Evolutionary conservation across 805 yeast species (phyloP), one percentile per base, ranked within the genome.

Genomic region (Teunomyces aglyptinius): DNA sequence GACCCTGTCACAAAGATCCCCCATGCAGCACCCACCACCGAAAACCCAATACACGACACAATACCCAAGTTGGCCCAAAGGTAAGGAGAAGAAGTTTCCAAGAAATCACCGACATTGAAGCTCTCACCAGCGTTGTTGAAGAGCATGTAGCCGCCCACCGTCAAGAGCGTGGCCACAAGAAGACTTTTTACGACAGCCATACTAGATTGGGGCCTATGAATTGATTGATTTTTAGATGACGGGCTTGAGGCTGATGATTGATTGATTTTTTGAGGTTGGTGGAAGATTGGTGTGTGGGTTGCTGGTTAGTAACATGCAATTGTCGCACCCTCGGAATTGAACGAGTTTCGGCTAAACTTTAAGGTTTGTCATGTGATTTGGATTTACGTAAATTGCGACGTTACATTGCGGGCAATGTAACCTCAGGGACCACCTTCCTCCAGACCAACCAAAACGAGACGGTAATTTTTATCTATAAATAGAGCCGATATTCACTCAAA

Each of bases 1-100:
- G 97, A 77, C 34, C 99, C 99, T 2, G 98, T 92, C 51, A 94
- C 80, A 66, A 92, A 94, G 56, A 94, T 94, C 53, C 99, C 99
- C 99, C 99, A 94, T 4, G 98, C 98, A 12, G 99, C 99, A 33
- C 99, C 99, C 35, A 91, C 85, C 12, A 94, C 97, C 41, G 95
- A 85, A 49, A 94, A 78, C 11, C 98, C 98, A 56, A 95, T 90
- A 70, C 99, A 92, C 43, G 83, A 70, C 12, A 87, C 85, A 52
- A 94, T 89, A 46, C 99, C 99, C 52, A 90, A 68, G 52, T 81
- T 80, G 24, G 97, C 98, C 98, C 98, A 94, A 85, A 94, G 81
- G 65, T 94, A 94, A 5, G 99, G 99, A 18, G 97, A 89, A 2
- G 94, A 82, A 31, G 85, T 75, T 55, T 83, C 81, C 54, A 94